Percentiles rank a stretch among this genome's conserved stretches.
phyloP scores from a whole-genome alignment of 2,329 filamentous ascomycete genomes.

The Aureobasidium sp. region DNA sequence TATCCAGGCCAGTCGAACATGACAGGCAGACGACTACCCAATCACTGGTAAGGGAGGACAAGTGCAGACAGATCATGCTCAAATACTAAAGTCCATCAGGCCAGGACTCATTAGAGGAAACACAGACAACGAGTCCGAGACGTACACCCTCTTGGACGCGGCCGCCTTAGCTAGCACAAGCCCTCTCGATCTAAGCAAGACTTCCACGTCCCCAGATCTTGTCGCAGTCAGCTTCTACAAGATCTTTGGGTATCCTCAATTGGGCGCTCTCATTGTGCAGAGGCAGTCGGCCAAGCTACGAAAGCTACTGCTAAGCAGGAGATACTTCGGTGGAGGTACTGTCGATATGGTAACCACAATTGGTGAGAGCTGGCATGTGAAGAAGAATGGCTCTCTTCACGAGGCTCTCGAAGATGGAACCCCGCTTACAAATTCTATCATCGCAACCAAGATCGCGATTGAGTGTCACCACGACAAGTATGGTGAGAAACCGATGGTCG shows the following conservation, averaged over 20 bases:
- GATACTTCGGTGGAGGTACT: conserved; percentile 64
- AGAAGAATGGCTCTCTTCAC: conserved; percentile 48
- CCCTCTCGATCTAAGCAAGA: conserved; percentile 49
- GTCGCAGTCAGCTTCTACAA: conserved; percentile 58
- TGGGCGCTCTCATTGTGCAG: conserved; percentile 54
- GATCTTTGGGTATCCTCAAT: conserved; percentile 59
- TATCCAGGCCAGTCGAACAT: conserved; percentile 37
- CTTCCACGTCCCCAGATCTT: conserved; percentile 52
- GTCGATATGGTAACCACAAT: conserved; percentile 54
- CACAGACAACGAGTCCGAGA: conserved; percentile 6
- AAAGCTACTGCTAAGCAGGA: conserved; percentile 48
- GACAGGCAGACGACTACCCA: conserved; percentile 32
- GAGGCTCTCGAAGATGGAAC: conserved; percentile 62
- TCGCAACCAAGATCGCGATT: conserved; percentile 55
- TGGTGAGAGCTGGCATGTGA: conserved; percentile 49
- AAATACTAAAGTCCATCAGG: conserved; percentile 21
- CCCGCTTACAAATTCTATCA: conserved; percentile 57
- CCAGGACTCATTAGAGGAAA: conserved; percentile 29
- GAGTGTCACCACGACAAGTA: conserved; percentile 51
- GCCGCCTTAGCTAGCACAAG: conserved; percentile 59
- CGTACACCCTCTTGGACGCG: conserved; percentile 48
- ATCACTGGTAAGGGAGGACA: conserved; percentile 27
- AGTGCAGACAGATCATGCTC: conserved; percentile 1
- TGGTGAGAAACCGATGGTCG: conserved; percentile 51
- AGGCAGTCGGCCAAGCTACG: conserved; percentile 50